These are phyloP conservation scores for Rhododendron mucronatum DNA, from an alignment of 148 eudicot species.

Conservation along the genomic window DNA sequence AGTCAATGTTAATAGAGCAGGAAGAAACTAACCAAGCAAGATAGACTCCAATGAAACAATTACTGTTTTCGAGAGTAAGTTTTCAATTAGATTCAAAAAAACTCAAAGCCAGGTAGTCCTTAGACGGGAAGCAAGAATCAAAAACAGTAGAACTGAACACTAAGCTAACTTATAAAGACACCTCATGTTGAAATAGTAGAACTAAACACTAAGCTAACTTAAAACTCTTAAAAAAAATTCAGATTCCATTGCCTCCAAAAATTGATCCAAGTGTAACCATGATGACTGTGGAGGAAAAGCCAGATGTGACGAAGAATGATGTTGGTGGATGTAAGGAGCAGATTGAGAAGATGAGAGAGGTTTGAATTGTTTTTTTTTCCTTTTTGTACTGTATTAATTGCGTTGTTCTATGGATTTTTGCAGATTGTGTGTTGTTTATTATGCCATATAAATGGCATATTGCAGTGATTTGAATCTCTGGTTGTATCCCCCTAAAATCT, in stretches of 20 bases:
- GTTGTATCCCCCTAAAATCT: not conserved
- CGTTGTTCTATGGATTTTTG: not conserved
- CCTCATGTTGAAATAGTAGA: too few relatives aligned
- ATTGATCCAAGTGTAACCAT: constrained; percentile 98
- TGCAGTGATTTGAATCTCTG: not conserved
- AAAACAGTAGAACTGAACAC: too few relatives aligned
- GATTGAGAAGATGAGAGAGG: constrained; percentile 98
- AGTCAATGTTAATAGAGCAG: too few relatives aligned
- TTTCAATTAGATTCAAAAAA: too few relatives aligned
- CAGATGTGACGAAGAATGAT: constrained; percentile 69
- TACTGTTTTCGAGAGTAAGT: too few relatives aligned
- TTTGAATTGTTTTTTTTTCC: constrained; percentile 16
- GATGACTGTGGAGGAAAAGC: constrained; percentile 99
- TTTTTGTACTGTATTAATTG: not conserved
- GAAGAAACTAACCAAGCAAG: too few relatives aligned
- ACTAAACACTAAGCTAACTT: too few relatives aligned
- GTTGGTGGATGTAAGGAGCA: constrained; percentile 99
- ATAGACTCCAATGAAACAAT: too few relatives aligned
- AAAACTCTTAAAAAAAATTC: constrained; percentile 39
- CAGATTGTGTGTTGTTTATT: constrained; percentile 1
- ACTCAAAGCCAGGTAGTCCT: too few relatives aligned
- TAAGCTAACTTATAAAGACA: too few relatives aligned
- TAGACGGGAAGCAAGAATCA: too few relatives aligned
- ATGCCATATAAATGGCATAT: not conserved
- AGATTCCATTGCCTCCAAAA: constrained; percentile 86